phyloP scores from a whole-genome alignment of 2,329 filamentous ascomycete species.

The Paraphoma sp. region DNA sequence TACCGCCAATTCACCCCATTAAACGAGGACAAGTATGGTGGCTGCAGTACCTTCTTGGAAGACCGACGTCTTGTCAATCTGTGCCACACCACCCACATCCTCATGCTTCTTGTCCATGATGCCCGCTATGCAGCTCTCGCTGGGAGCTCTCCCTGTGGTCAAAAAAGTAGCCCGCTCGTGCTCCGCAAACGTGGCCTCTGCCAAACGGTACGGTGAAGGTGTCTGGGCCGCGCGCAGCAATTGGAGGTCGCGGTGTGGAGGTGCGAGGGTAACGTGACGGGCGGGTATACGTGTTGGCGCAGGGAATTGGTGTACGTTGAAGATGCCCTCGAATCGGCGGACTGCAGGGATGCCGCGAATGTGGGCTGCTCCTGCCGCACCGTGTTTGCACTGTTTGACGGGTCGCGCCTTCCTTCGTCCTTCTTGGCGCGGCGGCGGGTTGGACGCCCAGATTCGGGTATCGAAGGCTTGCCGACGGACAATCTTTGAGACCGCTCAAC shows the following conservation, averaged over 20 bases:
- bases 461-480: slow-evolving; percentile 12
- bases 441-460: slow-evolving; percentile 31
- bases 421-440: slow-evolving; percentile 4
- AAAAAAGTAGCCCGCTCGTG: slow-evolving; percentile 36
- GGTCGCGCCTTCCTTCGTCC: background rate
- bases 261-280: slow-evolving; percentile 5
- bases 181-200: slow-evolving; percentile 47
- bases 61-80: slow-evolving; percentile 95
- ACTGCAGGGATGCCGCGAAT: slow-evolving; percentile 43
- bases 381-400: slow-evolving; percentile 14
- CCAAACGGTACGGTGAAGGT: slow-evolving; percentile 11
- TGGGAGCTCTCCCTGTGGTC: slow-evolving; percentile 28
- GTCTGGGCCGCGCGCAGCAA: slow-evolving; percentile 15
- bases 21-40: slow-evolving; percentile 1
- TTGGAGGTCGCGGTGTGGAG: slow-evolving; percentile 7
- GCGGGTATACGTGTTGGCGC: slow-evolving; percentile 16
- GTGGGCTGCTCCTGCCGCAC: slow-evolving; percentile 33
- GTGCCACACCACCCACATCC: slow-evolving; percentile 94
- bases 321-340: slow-evolving; percentile 36
- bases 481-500: slow-evolving; percentile 2
- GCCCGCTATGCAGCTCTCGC: slow-evolving; percentile 25
- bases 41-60: slow-evolving; percentile 90
- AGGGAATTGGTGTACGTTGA: slow-evolving; percentile 45
- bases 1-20: slow-evolving; percentile 11
- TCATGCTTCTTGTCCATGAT: slow-evolving; percentile 89